These are phyloP conservation scores for Cystofilobasidium ferigula DNA, from an alignment of 768 basidiomycete species.

Conservation along the genomic window DNA sequence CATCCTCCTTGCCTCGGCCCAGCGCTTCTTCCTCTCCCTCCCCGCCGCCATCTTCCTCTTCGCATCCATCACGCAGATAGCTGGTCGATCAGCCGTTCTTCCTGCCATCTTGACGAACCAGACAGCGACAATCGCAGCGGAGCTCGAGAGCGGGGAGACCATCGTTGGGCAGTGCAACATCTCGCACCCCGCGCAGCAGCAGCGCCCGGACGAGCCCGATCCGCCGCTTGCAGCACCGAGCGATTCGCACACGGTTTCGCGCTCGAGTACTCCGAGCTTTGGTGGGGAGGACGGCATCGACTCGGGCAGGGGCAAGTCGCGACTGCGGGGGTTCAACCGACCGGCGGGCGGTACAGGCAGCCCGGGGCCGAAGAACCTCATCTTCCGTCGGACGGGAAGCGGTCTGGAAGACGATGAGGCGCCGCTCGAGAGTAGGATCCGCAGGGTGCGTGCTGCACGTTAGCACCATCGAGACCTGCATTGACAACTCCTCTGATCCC, in stretches of 20 bases:
- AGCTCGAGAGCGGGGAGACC: conserved; percentile 64
- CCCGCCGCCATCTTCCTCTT: conserved; percentile 91
- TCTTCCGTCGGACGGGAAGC: conserved; percentile 27
- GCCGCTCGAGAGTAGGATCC: conserved; percentile 10
- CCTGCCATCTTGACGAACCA: conserved; percentile 89
- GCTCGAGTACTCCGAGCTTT: neutral
- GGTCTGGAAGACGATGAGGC: conserved; percentile 25
- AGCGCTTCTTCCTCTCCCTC: conserved; percentile 79
- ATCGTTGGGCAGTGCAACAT: conserved; percentile 90
- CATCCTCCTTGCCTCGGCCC: conserved; percentile 79
- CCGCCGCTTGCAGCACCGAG: neutral
- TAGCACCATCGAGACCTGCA: neutral
- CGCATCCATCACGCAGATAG: conserved; percentile 73
- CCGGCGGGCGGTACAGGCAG: neutral
- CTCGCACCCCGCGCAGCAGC: conserved; percentile 59
- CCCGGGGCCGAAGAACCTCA: conserved; percentile 6
- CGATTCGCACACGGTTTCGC: neutral
- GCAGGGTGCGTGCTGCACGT: conserved; percentile 2
- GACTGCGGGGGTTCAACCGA: neutral
- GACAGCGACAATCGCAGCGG: conserved; percentile 87
- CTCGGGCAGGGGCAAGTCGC: conserved; percentile 5
- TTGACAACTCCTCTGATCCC: neutral
- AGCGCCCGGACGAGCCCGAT: conserved; percentile 14
- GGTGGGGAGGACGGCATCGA: conserved; percentile 43
- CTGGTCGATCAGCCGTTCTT: conserved; percentile 62